These are phyloP conservation scores for Globisporangium sylvaticum DNA, from an alignment of 352 stramenopile genomes.

Conservation along the genomic window DNA sequence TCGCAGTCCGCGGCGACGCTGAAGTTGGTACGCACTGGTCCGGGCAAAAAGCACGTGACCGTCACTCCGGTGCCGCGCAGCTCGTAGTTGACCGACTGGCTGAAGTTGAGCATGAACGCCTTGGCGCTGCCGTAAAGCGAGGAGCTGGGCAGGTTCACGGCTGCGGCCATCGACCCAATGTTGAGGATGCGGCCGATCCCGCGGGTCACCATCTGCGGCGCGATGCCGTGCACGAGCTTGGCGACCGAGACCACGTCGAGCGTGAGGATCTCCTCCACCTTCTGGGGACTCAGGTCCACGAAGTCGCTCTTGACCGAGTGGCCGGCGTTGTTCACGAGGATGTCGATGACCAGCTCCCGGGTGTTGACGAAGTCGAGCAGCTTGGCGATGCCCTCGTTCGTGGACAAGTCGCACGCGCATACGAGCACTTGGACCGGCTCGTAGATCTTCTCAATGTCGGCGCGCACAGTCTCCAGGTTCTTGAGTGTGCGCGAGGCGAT, in stretches of 20 bases:
- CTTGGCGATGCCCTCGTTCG: slow-evolving; percentile 39
- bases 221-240: slow-evolving; percentile 48
- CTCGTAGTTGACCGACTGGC: slow-evolving; percentile 68
- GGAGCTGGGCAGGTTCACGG: slow-evolving; percentile 46
- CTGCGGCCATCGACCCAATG: slow-evolving; percentile 54
- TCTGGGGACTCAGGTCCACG: slow-evolving; percentile 4
- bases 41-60: slow-evolving; percentile 63
- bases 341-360: slow-evolving; percentile 66
- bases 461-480: slow-evolving; percentile 61
- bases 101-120: slow-evolving; percentile 65
- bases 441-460: slow-evolving; percentile 71
- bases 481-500: slow-evolving; percentile 53
- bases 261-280: slow-evolving; percentile 51
- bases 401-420: slow-evolving; percentile 59
- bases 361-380: slow-evolving; percentile 52
- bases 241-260: slow-evolving; percentile 53
- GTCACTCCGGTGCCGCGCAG: slow-evolving; percentile 52
- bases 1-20: slow-evolving; percentile 32
- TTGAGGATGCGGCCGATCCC: slow-evolving; percentile 71
- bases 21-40: slow-evolving; percentile 66
- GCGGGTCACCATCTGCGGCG: slow-evolving; percentile 65
- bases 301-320: slow-evolving; percentile 41
- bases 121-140: slow-evolving; percentile 70
- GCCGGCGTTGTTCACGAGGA: slow-evolving; percentile 84
- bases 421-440: slow-evolving; percentile 50